These are phyloP conservation scores for Neoboletus magnificus DNA, from an alignment of 768 basidiomycete species.

Conservation along the genomic window DNA sequence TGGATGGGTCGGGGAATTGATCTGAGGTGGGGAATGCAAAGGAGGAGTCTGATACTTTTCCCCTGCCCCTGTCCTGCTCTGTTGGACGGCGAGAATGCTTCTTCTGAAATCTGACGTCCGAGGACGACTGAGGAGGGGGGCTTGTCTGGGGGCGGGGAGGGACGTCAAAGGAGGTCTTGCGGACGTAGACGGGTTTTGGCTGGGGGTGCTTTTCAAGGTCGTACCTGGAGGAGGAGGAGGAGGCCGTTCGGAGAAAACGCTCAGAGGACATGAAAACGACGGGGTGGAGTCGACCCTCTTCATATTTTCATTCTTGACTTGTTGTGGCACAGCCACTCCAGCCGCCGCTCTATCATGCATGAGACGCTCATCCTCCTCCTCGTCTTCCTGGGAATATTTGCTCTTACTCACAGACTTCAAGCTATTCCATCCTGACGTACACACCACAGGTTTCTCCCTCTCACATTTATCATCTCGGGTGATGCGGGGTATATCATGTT, in stretches of 20 bases:
- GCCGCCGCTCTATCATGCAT: not conserved
- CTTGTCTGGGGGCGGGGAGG: conserved; percentile 41
- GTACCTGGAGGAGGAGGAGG: conserved; percentile 58
- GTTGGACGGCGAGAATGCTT: conserved; percentile 24
- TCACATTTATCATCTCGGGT: not conserved
- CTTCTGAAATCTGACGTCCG: conserved; percentile 14
- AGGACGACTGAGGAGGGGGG: conserved; percentile 31
- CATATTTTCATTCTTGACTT: not conserved
- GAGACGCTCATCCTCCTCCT: no score
- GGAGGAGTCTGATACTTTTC: conserved; percentile 25
- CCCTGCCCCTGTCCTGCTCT: conserved; percentile 25
- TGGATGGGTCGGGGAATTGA: conserved; percentile 25
- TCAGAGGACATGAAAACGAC: conserved; percentile 11
- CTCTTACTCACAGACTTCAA: conserved; percentile 35
- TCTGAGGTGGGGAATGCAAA: conserved; percentile 29
- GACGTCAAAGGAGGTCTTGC: conserved; percentile 44
- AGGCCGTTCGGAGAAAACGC: conserved; percentile 48
- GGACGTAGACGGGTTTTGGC: conserved; percentile 16
- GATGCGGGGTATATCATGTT: conserved; percentile 4
- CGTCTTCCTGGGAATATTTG: not conserved
- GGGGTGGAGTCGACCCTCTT: not conserved
- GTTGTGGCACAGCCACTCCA: conserved; percentile 1
- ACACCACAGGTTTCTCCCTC: conserved; percentile 43
- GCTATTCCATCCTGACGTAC: conserved; percentile 47
- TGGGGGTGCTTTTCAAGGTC: conserved; percentile 39